These are phyloP conservation scores for Bruguiera parviflora DNA, from an alignment of 345 rosid genomes.

Conservation along the genomic window DNA sequence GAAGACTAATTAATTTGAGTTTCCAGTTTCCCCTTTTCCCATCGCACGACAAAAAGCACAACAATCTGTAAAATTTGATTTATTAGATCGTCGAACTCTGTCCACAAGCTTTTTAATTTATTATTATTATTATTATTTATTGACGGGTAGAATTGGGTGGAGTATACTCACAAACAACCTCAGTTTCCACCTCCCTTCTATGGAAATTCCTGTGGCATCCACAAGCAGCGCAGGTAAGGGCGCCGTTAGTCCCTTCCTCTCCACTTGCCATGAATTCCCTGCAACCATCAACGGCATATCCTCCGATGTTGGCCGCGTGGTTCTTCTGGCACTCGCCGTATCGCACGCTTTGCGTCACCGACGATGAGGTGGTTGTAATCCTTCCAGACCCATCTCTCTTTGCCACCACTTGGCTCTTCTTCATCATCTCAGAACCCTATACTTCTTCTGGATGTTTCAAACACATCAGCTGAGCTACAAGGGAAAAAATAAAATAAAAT, in stretches of 20 bases:
- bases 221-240: constrained; percentile 17
- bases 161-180: constrained; percentile 56
- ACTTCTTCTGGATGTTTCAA: background rate
- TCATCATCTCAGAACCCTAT: constrained; percentile 16
- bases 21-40: too few species aligned
- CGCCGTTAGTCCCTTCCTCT: constrained; percentile 2
- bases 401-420: constrained; percentile 25
- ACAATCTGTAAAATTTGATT: too few species aligned
- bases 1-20: too few species aligned
- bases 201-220: constrained; percentile 21
- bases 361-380: constrained; percentile 14
- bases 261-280: constrained; percentile 66
- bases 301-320: constrained; percentile 57
- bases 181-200: constrained; percentile 40
- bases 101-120: too few species aligned
- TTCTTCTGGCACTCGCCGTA: constrained; percentile 69
- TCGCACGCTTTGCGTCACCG: constrained; percentile 19
- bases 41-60: too few species aligned
- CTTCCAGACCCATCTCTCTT: constrained; percentile 23
- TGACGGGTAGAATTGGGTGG: constrained; percentile 31
- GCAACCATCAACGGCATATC: constrained; percentile 64
- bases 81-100: too few species aligned
- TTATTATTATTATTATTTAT: background rate
- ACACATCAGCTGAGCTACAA: constrained; percentile 12
- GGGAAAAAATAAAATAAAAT: background rate